These are phyloP conservation scores for Musa troglodytarum DNA, from an alignment of 176 grass and related monocot genomes.

Conservation along the genomic window DNA sequence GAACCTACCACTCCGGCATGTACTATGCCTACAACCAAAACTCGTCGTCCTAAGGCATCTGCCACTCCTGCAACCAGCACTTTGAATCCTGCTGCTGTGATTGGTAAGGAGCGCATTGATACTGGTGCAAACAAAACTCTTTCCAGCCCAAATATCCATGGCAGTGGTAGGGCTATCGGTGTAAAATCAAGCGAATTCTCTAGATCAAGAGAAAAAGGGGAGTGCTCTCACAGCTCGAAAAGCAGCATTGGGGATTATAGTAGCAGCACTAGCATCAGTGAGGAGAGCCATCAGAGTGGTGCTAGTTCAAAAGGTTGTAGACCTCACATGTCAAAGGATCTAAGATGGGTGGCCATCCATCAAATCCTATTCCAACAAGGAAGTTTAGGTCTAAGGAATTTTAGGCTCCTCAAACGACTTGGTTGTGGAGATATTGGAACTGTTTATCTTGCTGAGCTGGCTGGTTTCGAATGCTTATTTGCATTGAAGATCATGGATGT, in stretches of 20 bases:
- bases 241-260: conserved; percentile 98
- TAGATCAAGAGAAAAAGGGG: conserved; percentile 80
- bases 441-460: conserved; percentile 89
- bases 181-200: conserved; percentile 35
- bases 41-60: conserved; percentile 29
- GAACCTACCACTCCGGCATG: conserved; percentile 38
- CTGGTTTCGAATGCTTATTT: conserved; percentile 79
- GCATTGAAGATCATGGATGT: conserved; percentile 96
- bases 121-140: conserved; percentile 15
- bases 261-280: conserved; percentile 84
- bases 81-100: conserved; percentile 28
- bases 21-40: neutral
- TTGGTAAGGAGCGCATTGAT: conserved; percentile 11
- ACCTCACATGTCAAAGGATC: conserved; percentile 97
- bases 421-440: conserved; percentile 97
- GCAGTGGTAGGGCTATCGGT: conserved; percentile 22
- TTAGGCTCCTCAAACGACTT: conserved; percentile 86
- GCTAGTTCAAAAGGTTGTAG: conserved; percentile 58
- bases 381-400: conserved; percentile 76
- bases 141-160: conserved; percentile 29
- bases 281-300: conserved; percentile 65
- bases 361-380: conserved; percentile 59
- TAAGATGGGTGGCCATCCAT: conserved; percentile 70
- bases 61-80: conserved; percentile 31
- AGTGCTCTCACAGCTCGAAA: conserved; percentile 91